Evolutionary conservation across 163 green algal genomes (phyloP).

Genomic region (Chlamydomonas reinhardtii): DNA sequence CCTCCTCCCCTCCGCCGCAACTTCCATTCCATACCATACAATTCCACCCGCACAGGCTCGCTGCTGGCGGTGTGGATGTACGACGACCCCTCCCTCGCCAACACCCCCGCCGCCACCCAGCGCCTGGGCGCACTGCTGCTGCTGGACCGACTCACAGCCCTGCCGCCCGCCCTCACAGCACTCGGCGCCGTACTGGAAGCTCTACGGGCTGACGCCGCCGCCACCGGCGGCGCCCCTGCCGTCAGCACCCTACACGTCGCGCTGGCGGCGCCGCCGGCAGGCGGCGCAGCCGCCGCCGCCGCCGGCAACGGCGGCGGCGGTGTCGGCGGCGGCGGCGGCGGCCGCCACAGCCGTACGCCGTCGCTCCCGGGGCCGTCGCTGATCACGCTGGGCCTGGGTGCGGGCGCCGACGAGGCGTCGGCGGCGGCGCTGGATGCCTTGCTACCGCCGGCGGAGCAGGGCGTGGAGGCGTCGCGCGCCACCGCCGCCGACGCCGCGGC

Average conservation of each 20-base stretch:
- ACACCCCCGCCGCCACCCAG: constrained; percentile 47
- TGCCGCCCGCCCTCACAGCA: constrained; percentile 1
- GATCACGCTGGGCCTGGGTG: neutral
- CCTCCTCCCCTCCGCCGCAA: too few species aligned
- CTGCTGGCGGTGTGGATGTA: constrained; percentile 77
- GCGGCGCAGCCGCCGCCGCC: neutral
- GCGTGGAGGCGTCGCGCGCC: constrained; percentile 16
- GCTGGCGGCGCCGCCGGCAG: neutral
- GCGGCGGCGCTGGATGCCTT: constrained; percentile 33
- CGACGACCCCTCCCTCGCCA: constrained; percentile 58
- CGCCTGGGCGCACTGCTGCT: constrained; percentile 74
- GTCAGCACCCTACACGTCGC: constrained; percentile 75
- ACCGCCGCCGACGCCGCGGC: constrained; percentile 18
- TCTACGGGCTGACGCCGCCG: constrained; percentile 24
- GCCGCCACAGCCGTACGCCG: constrained; percentile 14
- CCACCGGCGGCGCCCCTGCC: neutral
- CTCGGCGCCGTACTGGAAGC: constrained; percentile 33
- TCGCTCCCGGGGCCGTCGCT: neutral
- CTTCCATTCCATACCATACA: too few species aligned
- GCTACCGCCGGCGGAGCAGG: constrained; percentile 36
- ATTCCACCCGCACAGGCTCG: too few species aligned
- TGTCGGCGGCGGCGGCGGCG: neutral
- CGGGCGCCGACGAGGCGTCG: neutral
- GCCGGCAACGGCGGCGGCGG: neutral
- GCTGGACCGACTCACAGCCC: constrained; percentile 61